Conservation (phyloP, 2,329 filamentous ascomycete genomes). For the Fusarium brevicatenulatum region DNA sequence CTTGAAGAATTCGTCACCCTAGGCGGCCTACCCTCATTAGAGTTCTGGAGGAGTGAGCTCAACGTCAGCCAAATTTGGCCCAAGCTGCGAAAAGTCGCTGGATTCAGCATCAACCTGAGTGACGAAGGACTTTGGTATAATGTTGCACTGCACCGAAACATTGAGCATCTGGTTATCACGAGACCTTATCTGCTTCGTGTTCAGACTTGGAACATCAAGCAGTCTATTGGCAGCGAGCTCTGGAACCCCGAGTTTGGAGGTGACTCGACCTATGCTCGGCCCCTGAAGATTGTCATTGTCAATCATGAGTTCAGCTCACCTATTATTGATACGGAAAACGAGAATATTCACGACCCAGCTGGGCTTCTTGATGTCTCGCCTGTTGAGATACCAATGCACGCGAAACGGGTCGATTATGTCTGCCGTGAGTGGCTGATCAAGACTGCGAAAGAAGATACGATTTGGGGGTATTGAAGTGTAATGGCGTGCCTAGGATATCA, state of each 20-base stretch:
- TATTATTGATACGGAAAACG: neutral
- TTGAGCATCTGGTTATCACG: conserved; percentile 13
- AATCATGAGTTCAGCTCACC: conserved; percentile 26
- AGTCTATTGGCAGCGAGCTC: conserved; percentile 1
- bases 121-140: conserved; percentile 28
- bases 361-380: conserved; percentile 4
- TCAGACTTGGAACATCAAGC: conserved; percentile 29
- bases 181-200: conserved; percentile 16
- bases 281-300: conserved; percentile 19
- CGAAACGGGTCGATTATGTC: conserved; percentile 16
- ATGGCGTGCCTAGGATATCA: neutral
- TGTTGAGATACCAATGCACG: conserved; percentile 9
- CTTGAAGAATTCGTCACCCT: conserved; percentile 28
- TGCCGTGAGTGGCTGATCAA: conserved; percentile 29
- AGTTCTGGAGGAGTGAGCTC: conserved; percentile 20
- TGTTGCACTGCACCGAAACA: conserved; percentile 2
- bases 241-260: conserved; percentile 25
- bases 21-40: conserved; percentile 13
- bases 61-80: conserved; percentile 19
- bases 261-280: conserved; percentile 23
- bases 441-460: conserved; percentile 10
- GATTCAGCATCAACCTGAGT: conserved; percentile 24
- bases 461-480: conserved; percentile 11
- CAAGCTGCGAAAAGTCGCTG: conserved; percentile 16
- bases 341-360: neutral